Evolutionary conservation across 306 rosid genomes (phyloP).

Genomic region (Rosa rugosa): DNA sequence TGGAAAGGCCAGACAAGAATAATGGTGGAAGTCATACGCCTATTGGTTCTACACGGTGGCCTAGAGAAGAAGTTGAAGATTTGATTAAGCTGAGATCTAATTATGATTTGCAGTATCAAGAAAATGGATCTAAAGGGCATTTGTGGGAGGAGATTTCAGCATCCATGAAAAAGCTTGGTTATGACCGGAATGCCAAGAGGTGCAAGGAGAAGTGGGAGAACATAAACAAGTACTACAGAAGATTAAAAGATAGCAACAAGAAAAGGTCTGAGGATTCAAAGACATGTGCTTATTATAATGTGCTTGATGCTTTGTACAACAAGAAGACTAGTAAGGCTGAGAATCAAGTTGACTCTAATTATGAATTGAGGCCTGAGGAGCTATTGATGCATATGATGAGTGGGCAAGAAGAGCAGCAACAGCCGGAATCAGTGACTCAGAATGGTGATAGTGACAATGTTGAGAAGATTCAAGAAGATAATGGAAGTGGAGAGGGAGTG

Average conservation of each 20-base stretch:
- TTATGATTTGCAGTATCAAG: slow-evolving; percentile 52
- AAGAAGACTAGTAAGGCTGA: slow-evolving; percentile 42
- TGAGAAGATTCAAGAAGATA: slow-evolving; percentile 33
- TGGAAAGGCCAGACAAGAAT: slow-evolving; percentile 34
- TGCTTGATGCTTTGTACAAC: slow-evolving; percentile 62
- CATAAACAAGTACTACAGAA: slow-evolving; percentile 86
- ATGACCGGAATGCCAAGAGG: slow-evolving; percentile 69
- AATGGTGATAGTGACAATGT: slow-evolving; percentile 43
- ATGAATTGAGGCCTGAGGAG: slow-evolving; percentile 73
- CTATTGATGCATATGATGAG: slow-evolving; percentile 75
- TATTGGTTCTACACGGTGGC: slow-evolving; percentile 65
- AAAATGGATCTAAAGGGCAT: slow-evolving; percentile 60
- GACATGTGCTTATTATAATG: slow-evolving; percentile 75
- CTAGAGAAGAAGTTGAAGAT: slow-evolving; percentile 77
- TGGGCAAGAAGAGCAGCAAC: slow-evolving; percentile 44
- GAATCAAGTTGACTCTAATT: slow-evolving; percentile 34
- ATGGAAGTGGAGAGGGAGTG: slow-evolving; percentile 21
- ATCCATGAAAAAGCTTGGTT: slow-evolving; percentile 63
- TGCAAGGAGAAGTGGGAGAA: slow-evolving; percentile 99
- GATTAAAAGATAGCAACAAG: slow-evolving; percentile 74
- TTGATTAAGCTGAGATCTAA: slow-evolving; percentile 64
- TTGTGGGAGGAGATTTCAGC: slow-evolving; percentile 76
- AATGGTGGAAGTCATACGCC: slow-evolving; percentile 39
- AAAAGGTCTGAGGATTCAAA: slow-evolving; percentile 66
- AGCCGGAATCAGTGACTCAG: slow-evolving; percentile 34